These are phyloP conservation scores for Penicillium taxi DNA, from an alignment of 495 filamentous ascomycete species.

Conservation along the genomic window DNA sequence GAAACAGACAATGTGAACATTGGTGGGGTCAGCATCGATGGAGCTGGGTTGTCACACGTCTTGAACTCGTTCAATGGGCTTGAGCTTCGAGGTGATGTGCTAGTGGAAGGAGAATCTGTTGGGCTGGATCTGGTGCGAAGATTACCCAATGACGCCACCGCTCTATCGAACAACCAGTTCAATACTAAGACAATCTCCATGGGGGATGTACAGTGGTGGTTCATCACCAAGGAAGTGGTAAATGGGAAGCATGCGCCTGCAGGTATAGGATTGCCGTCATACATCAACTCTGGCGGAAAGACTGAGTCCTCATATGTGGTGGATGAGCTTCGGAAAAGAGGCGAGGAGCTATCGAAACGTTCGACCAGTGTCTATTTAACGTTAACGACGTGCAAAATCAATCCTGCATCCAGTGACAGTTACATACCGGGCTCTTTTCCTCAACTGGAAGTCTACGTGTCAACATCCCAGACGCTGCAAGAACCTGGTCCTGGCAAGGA, in stretches of 20 bases:
- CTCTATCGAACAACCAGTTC: conserved; percentile 59
- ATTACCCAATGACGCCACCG: conserved; percentile 34
- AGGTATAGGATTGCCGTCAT: conserved; percentile 32
- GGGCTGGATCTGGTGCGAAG: conserved; percentile 55
- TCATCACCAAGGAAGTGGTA: conserved; percentile 40
- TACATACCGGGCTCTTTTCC: conserved; percentile 38
- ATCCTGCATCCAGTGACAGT: conserved; percentile 48
- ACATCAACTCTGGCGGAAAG: conserved; percentile 11
- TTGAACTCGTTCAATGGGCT: conserved; percentile 31
- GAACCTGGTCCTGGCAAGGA: conserved; percentile 57
- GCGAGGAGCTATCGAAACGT: conserved; percentile 17
- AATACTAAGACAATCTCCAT: conserved; percentile 44
- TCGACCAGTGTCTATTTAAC: conserved; percentile 62
- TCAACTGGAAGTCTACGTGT: conserved; percentile 73
- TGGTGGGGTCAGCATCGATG: too few relatives aligned
- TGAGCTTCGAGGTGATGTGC: conserved; percentile 18
- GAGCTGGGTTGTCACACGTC: conserved; percentile 19
- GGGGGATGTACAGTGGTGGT: conserved; percentile 52
- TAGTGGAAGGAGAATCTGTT: conserved; percentile 28
- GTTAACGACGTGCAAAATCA: conserved; percentile 70
- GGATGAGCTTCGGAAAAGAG: conserved; percentile 21
- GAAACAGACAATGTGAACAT: conserved; percentile 34
- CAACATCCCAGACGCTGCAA: conserved; percentile 53
- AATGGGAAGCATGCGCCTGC: conserved; percentile 23
- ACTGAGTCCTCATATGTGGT: conserved; percentile 4